Percentiles rank a stretch among this genome's conserved stretches.
Evolutionary conservation across 352 stramenopile genomes (phyloP).

Genomic region (Phytopythium kandeliae): DNA sequence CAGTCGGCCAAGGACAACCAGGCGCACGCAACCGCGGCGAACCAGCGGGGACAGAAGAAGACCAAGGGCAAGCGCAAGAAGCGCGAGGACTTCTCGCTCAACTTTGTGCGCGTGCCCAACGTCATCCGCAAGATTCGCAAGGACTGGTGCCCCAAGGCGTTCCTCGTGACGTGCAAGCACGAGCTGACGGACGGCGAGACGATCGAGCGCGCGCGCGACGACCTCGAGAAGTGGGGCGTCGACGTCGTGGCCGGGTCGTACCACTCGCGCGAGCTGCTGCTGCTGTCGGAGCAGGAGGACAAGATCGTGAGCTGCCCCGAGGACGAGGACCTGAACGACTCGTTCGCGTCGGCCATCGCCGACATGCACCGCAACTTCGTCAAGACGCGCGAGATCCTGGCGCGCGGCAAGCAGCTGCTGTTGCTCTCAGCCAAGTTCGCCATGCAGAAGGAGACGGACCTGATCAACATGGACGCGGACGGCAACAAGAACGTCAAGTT

Average conservation of each 20-base stretch:
- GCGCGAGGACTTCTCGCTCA: slow-evolving; percentile 64
- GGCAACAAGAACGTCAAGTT: slow-evolving; percentile 88
- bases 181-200: slow-evolving; percentile 59
- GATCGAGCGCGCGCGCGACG: slow-evolving; percentile 58
- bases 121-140: slow-evolving; percentile 77
- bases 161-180: slow-evolving; percentile 77
- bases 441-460: slow-evolving; percentile 83
- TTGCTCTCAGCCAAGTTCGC: slow-evolving; percentile 84
- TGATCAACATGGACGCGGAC: slow-evolving; percentile 81
- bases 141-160: slow-evolving; percentile 76
- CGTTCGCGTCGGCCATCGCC: slow-evolving; percentile 66
- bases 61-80: slow-evolving; percentile 15
- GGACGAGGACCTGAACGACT: slow-evolving; percentile 76
- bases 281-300: slow-evolving; percentile 80
- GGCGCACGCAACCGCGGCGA: background rate
- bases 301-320: slow-evolving; percentile 68
- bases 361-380: slow-evolving; percentile 75
- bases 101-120: slow-evolving; percentile 76
- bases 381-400: slow-evolving; percentile 64
- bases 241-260: slow-evolving; percentile 73
- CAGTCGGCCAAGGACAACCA: background rate
- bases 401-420: slow-evolving; percentile 71
- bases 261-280: slow-evolving; percentile 57
- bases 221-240: slow-evolving; percentile 78
- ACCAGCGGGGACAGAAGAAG: slow-evolving; percentile 24